Base-by-base conservation (phyloP, 2,329 filamentous ascomycete species). In the Neopestalotiopsis sp. region DNA sequence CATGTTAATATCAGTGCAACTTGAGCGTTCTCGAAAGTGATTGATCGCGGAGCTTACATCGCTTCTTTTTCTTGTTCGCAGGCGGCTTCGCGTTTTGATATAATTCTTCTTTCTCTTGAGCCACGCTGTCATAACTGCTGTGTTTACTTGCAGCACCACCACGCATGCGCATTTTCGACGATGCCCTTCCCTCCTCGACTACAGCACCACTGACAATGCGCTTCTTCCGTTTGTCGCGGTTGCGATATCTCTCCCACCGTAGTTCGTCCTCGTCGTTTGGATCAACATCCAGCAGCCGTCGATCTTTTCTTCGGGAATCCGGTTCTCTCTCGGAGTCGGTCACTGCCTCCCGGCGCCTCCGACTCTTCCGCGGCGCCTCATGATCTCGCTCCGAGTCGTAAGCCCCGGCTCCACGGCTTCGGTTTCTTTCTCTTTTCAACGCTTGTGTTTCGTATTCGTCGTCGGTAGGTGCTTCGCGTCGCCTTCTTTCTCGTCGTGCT, bases 171-270 rank as follows among this genome's bases (percentile, higher is more conserved):
- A 87, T 66, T 2, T 77, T 79, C 5, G 79, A 79, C 24, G 73
- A 77, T 6, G 79, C 79, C n/a, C 82, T 80, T 0, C 91, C 91
- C 77, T 94, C 91, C 75, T 94, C 92, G 73, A 92, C 82, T 20
- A 91, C 81, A 0, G 90, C 90, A 24, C 91, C 91, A 71, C 91
- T 94, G 24, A 92, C 90, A n/a, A 92, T 84, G 70, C 85, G 85
- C 75, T 89, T 88, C 72, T 85, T 86, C 57, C 79, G 79, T 64
- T 81, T 80, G 66, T 76, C 77, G 14, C 78, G 79, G 71, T 73
- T 82, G 56, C 80, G 77, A 12, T 81, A 77, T 59, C 76, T 74
- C 40, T 79, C 61, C 69, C 70, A 81, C 73, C 67, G 74, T 71
- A 66, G 73, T 70, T 70, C 76, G 65, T 49, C 74, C 73, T 69